Evolutionary conservation across 2,329 filamentous ascomycete species (phyloP), one percentile per base, ranked within the genome.

Genomic region (Ceratocystis colombiana): DNA sequence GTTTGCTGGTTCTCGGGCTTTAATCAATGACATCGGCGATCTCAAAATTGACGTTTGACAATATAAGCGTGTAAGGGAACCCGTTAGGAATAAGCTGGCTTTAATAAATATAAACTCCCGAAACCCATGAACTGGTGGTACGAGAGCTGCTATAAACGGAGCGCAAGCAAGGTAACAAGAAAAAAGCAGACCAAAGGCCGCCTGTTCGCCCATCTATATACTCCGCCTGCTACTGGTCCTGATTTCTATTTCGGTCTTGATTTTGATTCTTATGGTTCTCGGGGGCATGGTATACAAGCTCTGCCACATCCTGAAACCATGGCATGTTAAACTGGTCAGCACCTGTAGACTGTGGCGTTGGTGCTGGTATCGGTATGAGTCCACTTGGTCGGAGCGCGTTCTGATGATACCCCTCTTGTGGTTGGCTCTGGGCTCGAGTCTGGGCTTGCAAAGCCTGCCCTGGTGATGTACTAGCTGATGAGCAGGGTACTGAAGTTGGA

Each of bases 301-400:
- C 62, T 15, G 8, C 28, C 22, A 50, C 62, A 15, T 64, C 62
- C 45, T 64, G 48, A 59, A 20, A 63, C 63, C 44, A 57, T 30
- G 53, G 53, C 7, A 33, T 57, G 22, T 25, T 28, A 25, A 57
- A 57, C 53, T 57, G 22, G 25, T 57, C 53, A 15, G 28, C 22
- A 6, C 10, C 6, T 15, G 20, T 28, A 5, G 22, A 22, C 25
- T 57, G 8, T 15, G 53, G 25, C 30, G 22, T 57, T 30, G 53
- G 53, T 30, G 53, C 53, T 22, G 12, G 25, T 15, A 28, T 5
- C 10, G 53, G 22, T 15, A 57, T 2, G 15, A 57, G 1, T 15
- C 4, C 22, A 15, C 10, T 30, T 20, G 53, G 3, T 15, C 8
- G 25, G 10, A 57, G n/a, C 12, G 25, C 22, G 5, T 33, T 22